Conservation (phyloP, 2,329 filamentous ascomycete species). For the Aspergillus sp. region DNA sequence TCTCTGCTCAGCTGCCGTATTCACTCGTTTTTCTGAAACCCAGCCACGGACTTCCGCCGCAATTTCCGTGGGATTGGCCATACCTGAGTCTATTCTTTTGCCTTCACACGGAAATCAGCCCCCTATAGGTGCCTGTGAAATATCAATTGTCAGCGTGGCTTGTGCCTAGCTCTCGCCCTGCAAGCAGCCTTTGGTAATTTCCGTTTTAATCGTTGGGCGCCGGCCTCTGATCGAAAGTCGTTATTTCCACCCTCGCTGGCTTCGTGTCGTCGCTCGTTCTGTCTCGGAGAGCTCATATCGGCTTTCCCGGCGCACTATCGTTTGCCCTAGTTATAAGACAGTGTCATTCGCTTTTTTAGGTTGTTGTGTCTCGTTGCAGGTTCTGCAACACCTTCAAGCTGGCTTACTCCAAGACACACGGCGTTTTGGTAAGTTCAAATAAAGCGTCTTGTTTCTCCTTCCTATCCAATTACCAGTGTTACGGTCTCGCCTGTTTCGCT, state of each 20-base stretch:
- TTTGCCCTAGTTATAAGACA: constrained; percentile 40
- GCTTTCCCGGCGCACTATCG: constrained; percentile 38
- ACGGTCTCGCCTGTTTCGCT: background rate
- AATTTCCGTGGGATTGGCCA: constrained; percentile 13
- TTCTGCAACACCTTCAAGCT: constrained; percentile 50
- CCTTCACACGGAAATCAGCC: constrained; percentile 20
- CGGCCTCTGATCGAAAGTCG: constrained; percentile 38
- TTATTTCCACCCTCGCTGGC: constrained; percentile 29
- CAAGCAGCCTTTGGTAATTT: constrained; percentile 32
- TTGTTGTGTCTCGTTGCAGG: constrained; percentile 43
- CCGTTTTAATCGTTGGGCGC: constrained; percentile 25
- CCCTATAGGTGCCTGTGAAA: constrained; percentile 19
- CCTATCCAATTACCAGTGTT: constrained; percentile 19
- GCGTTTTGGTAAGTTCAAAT: constrained; percentile 43
- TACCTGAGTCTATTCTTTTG: constrained; percentile 8
- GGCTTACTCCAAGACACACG: constrained; percentile 49
- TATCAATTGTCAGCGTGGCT: constrained; percentile 24
- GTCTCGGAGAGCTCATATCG: constrained; percentile 40
- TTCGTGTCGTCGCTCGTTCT: constrained; percentile 45
- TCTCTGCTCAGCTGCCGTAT: constrained; percentile 15
- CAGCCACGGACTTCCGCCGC: constrained; percentile 17
- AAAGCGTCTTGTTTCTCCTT: constrained; percentile 22
- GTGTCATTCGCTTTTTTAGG: constrained; percentile 49
- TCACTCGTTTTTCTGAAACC: constrained; percentile 17
- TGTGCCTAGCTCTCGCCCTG: constrained; percentile 26